These are phyloP conservation scores for Ceratonia siliqua DNA, from an alignment of 306 rosid species.

Conservation along the genomic window DNA sequence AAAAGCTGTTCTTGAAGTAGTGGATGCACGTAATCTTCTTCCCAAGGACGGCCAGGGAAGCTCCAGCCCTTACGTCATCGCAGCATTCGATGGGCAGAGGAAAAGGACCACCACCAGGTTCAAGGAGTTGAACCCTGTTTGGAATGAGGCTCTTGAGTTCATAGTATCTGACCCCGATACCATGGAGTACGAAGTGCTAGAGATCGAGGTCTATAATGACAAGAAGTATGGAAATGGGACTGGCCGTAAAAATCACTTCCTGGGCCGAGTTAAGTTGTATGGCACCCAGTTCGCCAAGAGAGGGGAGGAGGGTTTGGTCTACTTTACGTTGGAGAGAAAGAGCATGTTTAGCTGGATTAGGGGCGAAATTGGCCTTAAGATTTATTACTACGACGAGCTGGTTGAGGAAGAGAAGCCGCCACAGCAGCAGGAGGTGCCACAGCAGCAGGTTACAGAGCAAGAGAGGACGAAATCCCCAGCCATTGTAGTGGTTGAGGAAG, in stretches of 20 bases:
- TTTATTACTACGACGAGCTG: slow-evolving; percentile 63
- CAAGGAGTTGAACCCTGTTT: slow-evolving; percentile 74
- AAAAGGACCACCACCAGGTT: slow-evolving; percentile 71
- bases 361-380: slow-evolving; percentile 80
- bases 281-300: slow-evolving; percentile 67
- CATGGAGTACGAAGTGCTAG: slow-evolving; percentile 87
- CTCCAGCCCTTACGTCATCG: slow-evolving; percentile 88
- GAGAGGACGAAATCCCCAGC: slow-evolving; percentile 46
- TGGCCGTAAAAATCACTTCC: slow-evolving; percentile 80
- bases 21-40: slow-evolving; percentile 83
- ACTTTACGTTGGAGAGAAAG: slow-evolving; percentile 68
- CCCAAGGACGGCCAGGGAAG: slow-evolving; percentile 97
- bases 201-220: slow-evolving; percentile 83
- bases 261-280: slow-evolving; percentile 80
- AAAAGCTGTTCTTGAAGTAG: slow-evolving; percentile 66
- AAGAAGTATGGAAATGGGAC: slow-evolving; percentile 69
- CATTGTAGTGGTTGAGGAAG: slow-evolving; percentile 45
- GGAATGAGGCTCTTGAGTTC: slow-evolving; percentile 86
- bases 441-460: slow-evolving; percentile 30
- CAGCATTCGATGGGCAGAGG: slow-evolving; percentile 80
- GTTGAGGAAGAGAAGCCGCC: slow-evolving; percentile 42
- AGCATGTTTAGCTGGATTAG: slow-evolving; percentile 85
- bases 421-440: slow-evolving; percentile 6
- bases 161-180: slow-evolving; percentile 72
- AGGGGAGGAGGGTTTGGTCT: slow-evolving; percentile 72